These are phyloP conservation scores for Metschnikowia henanensis DNA, from an alignment of 805 yeast genomes.

Conservation along the genomic window DNA sequence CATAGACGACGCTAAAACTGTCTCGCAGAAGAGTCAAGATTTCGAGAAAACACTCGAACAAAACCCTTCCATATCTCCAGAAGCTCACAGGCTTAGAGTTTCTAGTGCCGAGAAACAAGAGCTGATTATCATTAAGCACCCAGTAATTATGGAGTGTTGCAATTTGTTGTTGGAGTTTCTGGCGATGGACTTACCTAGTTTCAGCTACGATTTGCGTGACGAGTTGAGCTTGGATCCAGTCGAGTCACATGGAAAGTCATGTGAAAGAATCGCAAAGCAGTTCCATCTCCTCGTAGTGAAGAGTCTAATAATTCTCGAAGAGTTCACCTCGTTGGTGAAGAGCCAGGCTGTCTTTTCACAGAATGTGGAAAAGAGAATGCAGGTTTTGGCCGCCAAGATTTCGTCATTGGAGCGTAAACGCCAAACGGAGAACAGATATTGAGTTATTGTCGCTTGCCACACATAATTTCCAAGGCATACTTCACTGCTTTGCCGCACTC, in stretches of 20 bases:
- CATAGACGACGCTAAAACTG: too few species aligned
- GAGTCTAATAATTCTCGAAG: slow-evolving; percentile 30
- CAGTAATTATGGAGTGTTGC: slow-evolving; percentile 22
- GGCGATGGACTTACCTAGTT: slow-evolving; percentile 21
- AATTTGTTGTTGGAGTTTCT: slow-evolving; percentile 24
- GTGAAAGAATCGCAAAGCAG: slow-evolving; percentile 18
- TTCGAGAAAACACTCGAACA: too few species aligned
- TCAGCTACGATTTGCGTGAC: slow-evolving; percentile 5
- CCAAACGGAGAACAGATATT: slow-evolving; percentile 5
- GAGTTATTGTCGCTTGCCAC: slow-evolving; percentile 2
- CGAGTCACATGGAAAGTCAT: background rate
- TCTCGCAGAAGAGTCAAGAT: too few species aligned
- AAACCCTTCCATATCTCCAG: too few species aligned
- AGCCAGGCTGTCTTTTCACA: slow-evolving; percentile 31
- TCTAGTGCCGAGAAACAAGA: slow-evolving; percentile 19
- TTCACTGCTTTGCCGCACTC: background rate
- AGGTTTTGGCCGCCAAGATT: slow-evolving; percentile 1
- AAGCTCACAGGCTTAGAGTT: background rate
- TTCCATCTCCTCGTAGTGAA: slow-evolving; percentile 27
- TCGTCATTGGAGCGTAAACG: slow-evolving; percentile 3
- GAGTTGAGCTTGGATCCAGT: slow-evolving; percentile 1
- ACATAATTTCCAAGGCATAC: background rate
- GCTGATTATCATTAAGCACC: slow-evolving; percentile 23
- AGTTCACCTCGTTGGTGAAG: slow-evolving; percentile 22
- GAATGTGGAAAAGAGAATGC: slow-evolving; percentile 19